phyloP scores from a whole-genome alignment of 108 stramenopile species.

The Pseudonitzschia multiseries region DNA sequence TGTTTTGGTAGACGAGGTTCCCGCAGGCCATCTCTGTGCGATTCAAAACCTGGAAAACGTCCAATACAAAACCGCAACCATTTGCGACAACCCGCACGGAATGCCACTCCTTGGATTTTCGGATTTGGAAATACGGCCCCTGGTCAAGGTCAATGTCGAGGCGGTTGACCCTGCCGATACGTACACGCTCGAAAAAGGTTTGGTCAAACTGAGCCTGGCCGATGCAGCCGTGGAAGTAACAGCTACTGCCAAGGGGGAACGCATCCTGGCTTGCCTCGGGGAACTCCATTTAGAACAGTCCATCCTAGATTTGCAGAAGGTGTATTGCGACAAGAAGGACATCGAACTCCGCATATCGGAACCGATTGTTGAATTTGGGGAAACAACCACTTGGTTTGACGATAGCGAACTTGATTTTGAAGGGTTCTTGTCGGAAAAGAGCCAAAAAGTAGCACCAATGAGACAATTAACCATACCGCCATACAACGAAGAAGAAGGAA shows the following conservation, averaged over 20 bases:
- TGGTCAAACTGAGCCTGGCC: constrained; percentile 74
- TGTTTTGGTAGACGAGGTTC: constrained; percentile 73
- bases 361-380: constrained; percentile 86
- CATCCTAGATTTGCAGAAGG: constrained; percentile 70
- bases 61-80: constrained; percentile 78
- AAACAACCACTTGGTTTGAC: constrained; percentile 84
- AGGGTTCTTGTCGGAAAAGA: constrained; percentile 38
- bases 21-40: constrained; percentile 89
- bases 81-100: constrained; percentile 57
- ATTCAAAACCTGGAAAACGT: constrained; percentile 78
- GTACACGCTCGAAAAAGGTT: constrained; percentile 63
- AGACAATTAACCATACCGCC: constrained; percentile 82
- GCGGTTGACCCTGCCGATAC: constrained; percentile 69
- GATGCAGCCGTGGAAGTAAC: constrained; percentile 86
- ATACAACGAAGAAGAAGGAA: constrained; percentile 85
- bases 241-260: constrained; percentile 83
- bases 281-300: constrained; percentile 89
- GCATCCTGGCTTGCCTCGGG: constrained; percentile 77
- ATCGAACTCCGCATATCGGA: constrained; percentile 80
- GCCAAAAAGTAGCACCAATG: constrained; percentile 43
- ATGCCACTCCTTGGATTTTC: constrained; percentile 74
- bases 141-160: constrained; percentile 91
- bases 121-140: constrained; percentile 68
- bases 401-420: constrained; percentile 59
- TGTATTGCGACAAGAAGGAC: constrained; percentile 60